phyloP scores from a whole-genome alignment of 1,284 basidiomycete genomes.

The Rhodotorula sp. region DNA sequence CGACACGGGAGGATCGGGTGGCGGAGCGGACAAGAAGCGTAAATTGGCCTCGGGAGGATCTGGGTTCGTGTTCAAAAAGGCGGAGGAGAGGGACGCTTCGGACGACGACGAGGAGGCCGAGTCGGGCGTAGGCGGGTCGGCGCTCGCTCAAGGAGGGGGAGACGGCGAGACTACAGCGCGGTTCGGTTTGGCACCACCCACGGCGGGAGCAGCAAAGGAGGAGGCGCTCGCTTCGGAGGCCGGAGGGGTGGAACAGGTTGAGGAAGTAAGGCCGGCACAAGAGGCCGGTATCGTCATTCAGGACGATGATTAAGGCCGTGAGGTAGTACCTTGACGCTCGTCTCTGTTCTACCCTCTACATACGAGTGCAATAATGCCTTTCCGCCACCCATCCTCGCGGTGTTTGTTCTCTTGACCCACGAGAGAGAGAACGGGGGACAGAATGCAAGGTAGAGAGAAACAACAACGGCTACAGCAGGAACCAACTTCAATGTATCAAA shows the following conservation, averaged over 20 bases:
- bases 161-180: neutral
- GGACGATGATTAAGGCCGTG: conserved; percentile 33
- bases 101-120: neutral
- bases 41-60: conserved; percentile 33
- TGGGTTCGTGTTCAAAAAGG: conserved; percentile 35
- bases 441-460: too few species aligned
- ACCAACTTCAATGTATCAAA: too few species aligned
- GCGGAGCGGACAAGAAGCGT: conserved; percentile 31
- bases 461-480: too few species aligned
- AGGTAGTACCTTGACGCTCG: neutral
- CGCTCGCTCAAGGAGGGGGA: neutral
- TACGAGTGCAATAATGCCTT: neutral
- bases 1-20: conserved; percentile 7
- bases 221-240: conserved; percentile 8
- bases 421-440: too few species aligned
- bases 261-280: conserved; percentile 22
- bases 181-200: neutral
- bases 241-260: conserved; percentile 23
- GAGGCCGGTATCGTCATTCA: conserved; percentile 39
- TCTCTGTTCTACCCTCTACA: neutral
- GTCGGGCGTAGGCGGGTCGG: conserved; percentile 1
- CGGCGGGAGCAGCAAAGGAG: neutral
- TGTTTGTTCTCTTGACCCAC: too few species aligned
- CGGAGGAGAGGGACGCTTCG: conserved; percentile 28
- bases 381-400: neutral